Conservation (phyloP, 352 stramenopile species). For the Phytophthora ramorum region DNA sequence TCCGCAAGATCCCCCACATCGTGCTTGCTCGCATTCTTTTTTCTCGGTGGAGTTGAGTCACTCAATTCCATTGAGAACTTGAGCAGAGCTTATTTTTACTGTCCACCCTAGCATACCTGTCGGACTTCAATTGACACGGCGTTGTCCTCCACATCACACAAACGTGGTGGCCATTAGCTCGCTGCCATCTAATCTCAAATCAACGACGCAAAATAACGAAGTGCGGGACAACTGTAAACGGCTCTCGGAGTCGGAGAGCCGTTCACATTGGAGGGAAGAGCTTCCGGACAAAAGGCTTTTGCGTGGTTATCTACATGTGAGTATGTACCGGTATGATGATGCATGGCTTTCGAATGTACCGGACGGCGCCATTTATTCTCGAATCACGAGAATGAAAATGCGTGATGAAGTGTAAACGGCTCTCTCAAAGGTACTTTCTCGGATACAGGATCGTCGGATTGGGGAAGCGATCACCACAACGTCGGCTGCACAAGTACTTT, state of each 20-base stretch:
- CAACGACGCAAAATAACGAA: neutral
- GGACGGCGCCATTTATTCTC: neutral
- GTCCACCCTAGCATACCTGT: neutral
- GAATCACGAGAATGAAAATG: neutral
- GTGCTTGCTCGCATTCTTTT: neutral
- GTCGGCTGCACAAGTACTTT: neutral
- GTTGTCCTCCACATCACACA: neutral
- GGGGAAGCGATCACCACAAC: neutral
- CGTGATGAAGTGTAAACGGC: neutral
- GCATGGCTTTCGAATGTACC: neutral
- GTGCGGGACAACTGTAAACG: neutral
- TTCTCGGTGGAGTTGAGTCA: neutral
- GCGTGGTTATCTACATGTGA: too few relatives aligned
- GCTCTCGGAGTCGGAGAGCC: neutral
- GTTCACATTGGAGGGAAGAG: neutral
- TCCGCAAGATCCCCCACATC: too few relatives aligned
- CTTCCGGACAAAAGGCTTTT: too few relatives aligned
- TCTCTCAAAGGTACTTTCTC: neutral
- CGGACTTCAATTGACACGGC: neutral
- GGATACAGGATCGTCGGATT: neutral
- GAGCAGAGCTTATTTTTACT: too few relatives aligned
- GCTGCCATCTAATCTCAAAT: slow-evolving; percentile 4
- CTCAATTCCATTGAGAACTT: too few relatives aligned
- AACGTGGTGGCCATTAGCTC: neutral
- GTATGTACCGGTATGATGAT: too few relatives aligned